These are phyloP conservation scores for Apiospora hydei DNA, from an alignment of 2,329 filamentous ascomycete genomes.

Conservation along the genomic window DNA sequence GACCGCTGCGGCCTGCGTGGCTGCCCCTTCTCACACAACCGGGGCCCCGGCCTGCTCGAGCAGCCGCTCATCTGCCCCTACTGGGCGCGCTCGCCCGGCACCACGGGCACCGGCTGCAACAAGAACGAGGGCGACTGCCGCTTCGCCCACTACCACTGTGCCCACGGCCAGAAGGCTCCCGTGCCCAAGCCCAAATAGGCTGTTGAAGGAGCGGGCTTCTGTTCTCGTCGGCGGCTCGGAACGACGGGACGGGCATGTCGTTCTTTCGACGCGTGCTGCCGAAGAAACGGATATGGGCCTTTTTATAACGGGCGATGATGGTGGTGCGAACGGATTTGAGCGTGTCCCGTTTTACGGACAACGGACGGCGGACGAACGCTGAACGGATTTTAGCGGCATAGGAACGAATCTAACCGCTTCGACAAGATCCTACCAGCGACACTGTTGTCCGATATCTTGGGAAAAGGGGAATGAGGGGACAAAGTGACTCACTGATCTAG, in stretches of 20 bases:
- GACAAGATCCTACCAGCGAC: background rate
- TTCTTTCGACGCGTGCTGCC: background rate
- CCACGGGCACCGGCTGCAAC: background rate
- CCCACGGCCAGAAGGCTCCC: constrained; percentile 1
- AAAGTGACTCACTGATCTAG: background rate
- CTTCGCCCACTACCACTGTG: background rate
- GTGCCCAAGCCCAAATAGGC: background rate
- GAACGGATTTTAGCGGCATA: background rate
- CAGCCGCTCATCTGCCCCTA: constrained; percentile 12
- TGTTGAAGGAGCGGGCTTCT: too few relatives aligned
- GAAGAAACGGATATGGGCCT: background rate
- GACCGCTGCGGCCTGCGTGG: background rate
- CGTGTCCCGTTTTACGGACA: background rate
- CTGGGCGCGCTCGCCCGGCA: background rate
- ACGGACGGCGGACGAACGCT: background rate
- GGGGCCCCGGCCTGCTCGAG: background rate
- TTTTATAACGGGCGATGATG: background rate
- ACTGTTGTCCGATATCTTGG: background rate
- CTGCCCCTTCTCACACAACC: background rate
- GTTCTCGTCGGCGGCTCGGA: background rate
- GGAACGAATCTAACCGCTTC: too few relatives aligned
- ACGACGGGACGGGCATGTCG: too few relatives aligned
- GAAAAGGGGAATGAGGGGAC: background rate
- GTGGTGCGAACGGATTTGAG: background rate
- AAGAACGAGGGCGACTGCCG: background rate